A percentile compares a stretch with the other conserved stretches of the same genome.
phyloP scores from a whole-genome alignment of 306 rosid genomes.

The Vigna radiata region DNA sequence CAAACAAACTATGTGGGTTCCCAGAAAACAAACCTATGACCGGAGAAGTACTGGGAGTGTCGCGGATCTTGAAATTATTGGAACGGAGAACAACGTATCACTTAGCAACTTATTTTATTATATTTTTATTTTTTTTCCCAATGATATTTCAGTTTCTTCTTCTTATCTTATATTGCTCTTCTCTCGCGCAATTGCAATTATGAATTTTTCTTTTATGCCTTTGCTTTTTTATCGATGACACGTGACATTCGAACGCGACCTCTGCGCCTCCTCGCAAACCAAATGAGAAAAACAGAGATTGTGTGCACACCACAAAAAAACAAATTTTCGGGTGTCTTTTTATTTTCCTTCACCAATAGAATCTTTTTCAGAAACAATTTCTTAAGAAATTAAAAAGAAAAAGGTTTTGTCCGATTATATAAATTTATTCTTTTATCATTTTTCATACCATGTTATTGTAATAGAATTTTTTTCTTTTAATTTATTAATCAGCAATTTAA shows the following conservation, averaged over 20 bases:
- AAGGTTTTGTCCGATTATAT: too few species aligned
- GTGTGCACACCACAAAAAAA: background rate
- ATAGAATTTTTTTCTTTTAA: too few species aligned
- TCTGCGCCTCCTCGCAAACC: background rate
- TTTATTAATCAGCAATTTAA: too few species aligned
- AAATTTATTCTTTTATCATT: too few species aligned
- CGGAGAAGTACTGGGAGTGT: background rate
- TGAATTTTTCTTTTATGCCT: background rate
- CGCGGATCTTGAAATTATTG: slow-evolving; percentile 12
- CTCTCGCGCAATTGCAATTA: background rate
- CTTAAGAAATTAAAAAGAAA: too few species aligned
- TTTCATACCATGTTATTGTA: too few species aligned
- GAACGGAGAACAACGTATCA: background rate
- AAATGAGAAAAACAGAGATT: slow-evolving; percentile 4
- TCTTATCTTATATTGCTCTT: slow-evolving; percentile 6
- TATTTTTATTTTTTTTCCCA: background rate
- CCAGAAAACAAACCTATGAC: slow-evolving; percentile 23
- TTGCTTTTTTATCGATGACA: background rate
- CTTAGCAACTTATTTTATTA: background rate
- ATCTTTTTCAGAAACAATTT: too few species aligned
- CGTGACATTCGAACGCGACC: slow-evolving; percentile 35
- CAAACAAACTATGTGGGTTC: background rate
- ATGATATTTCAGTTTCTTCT: slow-evolving; percentile 1
- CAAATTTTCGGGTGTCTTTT: background rate
- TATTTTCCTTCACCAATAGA: background rate